phyloP scores from a whole-genome alignment of 2,329 filamentous ascomycete species.

The Eurotiales sp. region DNA sequence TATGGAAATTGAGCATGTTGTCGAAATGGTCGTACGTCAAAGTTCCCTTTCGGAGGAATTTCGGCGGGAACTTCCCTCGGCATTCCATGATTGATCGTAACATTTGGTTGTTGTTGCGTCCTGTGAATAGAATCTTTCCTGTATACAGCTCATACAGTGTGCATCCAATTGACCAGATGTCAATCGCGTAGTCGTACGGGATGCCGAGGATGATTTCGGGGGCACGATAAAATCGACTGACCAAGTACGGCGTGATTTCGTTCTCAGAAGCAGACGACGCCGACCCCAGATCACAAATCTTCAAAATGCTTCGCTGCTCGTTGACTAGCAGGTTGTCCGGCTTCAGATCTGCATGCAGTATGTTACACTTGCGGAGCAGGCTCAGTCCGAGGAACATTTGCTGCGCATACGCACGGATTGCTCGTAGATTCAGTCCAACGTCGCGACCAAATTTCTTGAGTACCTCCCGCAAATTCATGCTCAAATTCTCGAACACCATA shows the following conservation, averaged over 20 bases:
- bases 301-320: constrained; percentile 76
- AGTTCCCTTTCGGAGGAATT: constrained; percentile 79
- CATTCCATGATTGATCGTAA: constrained; percentile 94
- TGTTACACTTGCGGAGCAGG: constrained; percentile 85
- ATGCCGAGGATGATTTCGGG: constrained; percentile 98
- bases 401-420: constrained; percentile 83
- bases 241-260: constrained; percentile 89
- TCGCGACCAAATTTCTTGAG: constrained; percentile 95
- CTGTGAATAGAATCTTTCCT: constrained; percentile 93
- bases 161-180: constrained; percentile 97
- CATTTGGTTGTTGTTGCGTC: constrained; percentile 98
- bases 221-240: constrained; percentile 94
- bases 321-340: constrained; percentile 96
- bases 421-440: constrained; percentile 82
- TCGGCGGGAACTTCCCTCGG: constrained; percentile 84
- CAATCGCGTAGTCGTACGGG: constrained; percentile 87
- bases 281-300: constrained; percentile 96
- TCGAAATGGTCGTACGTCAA: constrained; percentile 78
- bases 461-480: constrained; percentile 88
- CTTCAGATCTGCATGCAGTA: constrained; percentile 94
- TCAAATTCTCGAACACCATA: constrained; percentile 92
- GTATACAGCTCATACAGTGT: constrained; percentile 97
- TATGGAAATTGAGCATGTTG: constrained; percentile 76
- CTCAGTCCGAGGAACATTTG: constrained; percentile 90
- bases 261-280: constrained; percentile 87